A percentile compares a stretch with the other conserved stretches of the same genome.
These are phyloP conservation scores for Tricholoma matsutake DNA, from an alignment of 768 basidiomycete species.

Conservation along the genomic window DNA sequence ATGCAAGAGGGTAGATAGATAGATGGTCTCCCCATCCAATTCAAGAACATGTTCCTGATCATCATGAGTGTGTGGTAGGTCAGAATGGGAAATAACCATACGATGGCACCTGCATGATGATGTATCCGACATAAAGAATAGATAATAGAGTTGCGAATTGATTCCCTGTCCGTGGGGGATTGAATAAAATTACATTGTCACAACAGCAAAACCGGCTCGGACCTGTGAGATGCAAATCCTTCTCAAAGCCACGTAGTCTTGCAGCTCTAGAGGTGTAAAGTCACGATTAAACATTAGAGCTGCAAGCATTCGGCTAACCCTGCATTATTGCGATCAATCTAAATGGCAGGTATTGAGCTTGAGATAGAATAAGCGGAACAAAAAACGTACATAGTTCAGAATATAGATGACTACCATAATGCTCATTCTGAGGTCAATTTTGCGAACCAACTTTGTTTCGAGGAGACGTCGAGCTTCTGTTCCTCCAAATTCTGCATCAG, in stretches of 20 bases:
- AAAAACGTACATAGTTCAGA: slow-evolving; percentile 35
- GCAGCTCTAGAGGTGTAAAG: slow-evolving; percentile 46
- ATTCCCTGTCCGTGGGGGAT: slow-evolving; percentile 13
- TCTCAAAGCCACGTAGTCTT: slow-evolving; percentile 61
- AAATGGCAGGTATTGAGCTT: slow-evolving; percentile 28
- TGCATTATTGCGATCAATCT: slow-evolving; percentile 73
- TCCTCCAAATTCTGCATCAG: slow-evolving; percentile 28
- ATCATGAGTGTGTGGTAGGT: background rate
- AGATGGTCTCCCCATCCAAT: slow-evolving; percentile 60
- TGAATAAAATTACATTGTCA: background rate
- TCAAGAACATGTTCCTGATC: slow-evolving; percentile 65
- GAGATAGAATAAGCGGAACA: background rate
- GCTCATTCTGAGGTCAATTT: slow-evolving; percentile 49
- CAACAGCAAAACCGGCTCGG: background rate
- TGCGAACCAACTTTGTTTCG: slow-evolving; percentile 40
- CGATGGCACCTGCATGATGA: slow-evolving; percentile 73
- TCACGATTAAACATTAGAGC: slow-evolving; percentile 1
- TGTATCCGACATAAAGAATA: slow-evolving; percentile 65
- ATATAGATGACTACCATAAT: slow-evolving; percentile 48
- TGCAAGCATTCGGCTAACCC: slow-evolving; percentile 34
- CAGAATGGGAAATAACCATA: slow-evolving; percentile 25
- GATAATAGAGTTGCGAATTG: slow-evolving; percentile 62
- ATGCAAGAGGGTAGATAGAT: slow-evolving; percentile 61
- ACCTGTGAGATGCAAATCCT: slow-evolving; percentile 54
- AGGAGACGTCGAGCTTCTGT: slow-evolving; percentile 22